A percentile compares a stretch with the other conserved stretches of the same genome.
These are phyloP conservation scores for Trichoderma harzianum DNA, from an alignment of 2,329 filamentous ascomycete genomes.

Conservation along the genomic window DNA sequence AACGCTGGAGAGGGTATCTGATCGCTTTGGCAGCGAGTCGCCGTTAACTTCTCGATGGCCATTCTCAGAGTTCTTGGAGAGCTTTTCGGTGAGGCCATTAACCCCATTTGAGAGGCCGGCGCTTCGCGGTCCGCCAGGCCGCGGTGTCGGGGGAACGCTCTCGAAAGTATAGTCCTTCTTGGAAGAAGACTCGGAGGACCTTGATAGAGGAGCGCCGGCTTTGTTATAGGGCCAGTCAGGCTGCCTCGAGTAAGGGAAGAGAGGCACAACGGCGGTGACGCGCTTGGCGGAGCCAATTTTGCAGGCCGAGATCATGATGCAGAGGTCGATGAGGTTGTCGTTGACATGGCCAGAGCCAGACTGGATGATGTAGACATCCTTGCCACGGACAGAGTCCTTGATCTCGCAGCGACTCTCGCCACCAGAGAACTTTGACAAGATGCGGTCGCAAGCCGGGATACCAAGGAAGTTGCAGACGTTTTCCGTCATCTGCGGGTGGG, in stretches of 20 bases:
- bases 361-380: slow-evolving; percentile 98
- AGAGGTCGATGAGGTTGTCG: slow-evolving; percentile 92
- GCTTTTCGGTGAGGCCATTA: slow-evolving; percentile 66
- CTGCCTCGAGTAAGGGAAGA: slow-evolving; percentile 96
- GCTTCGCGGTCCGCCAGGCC: slow-evolving; percentile 66
- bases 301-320: slow-evolving; percentile 98
- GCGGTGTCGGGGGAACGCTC: slow-evolving; percentile 83
- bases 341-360: slow-evolving; percentile 91
- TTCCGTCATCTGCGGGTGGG: slow-evolving; percentile 83
- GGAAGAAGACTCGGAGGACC: slow-evolving; percentile 51
- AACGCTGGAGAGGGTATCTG: slow-evolving; percentile 35
- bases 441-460: slow-evolving; percentile 77
- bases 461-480: slow-evolving; percentile 85
- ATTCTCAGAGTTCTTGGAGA: slow-evolving; percentile 61
- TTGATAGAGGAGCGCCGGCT: slow-evolving; percentile 79
- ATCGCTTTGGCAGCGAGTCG: slow-evolving; percentile 35
- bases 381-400: slow-evolving; percentile 91
- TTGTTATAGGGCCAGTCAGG: slow-evolving; percentile 98
- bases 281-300: slow-evolving; percentile 88
- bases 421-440: slow-evolving; percentile 88
- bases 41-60: slow-evolving; percentile 30
- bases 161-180: slow-evolving; percentile 80
- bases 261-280: slow-evolving; percentile 88
- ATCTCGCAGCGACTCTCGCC: slow-evolving; percentile 96
- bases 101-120: slow-evolving; percentile 62